Base-by-base conservation (phyloP, 2,329 filamentous ascomycete species). In the Scedosporium apiospermum region DNA sequence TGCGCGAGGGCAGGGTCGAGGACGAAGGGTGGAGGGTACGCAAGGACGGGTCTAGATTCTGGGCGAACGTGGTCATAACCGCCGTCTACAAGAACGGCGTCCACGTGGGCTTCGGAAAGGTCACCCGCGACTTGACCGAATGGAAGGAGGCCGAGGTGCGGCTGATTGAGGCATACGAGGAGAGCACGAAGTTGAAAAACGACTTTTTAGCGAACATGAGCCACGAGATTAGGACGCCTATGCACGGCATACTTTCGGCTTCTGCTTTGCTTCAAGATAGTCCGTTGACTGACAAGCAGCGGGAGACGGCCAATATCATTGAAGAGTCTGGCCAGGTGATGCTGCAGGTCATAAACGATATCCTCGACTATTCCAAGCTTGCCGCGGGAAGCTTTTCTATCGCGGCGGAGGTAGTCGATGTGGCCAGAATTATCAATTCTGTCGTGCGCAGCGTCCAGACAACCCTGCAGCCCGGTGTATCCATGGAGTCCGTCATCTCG, bases 141-240 rank as follows among this genome's bases (percentile, higher is more conserved):
- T 76, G 81, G 27, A 80, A 81, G 63, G 79, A 78, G 53, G 78
- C 80, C 12, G 83, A 86, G 68, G 71, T 77, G n/a, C 78, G 78
- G 3, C 71, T 85, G 18, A 82, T 85, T 53, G 72, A 78, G 10
- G 83, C 82, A 2, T 85, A 82, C 65, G 83, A 87, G 67, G 83
- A 87, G 70, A 80, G 83, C n/a, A 80, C 82, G n/a, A 82, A 81
- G 66, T 71, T 87, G 63, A 87, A 87, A 69, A 82, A 79, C 4
- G 82, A 85, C 34, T 87, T 87, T 65, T 70, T 86, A 27, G 82
- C 82, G 60, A 85, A 87, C 68, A 87, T 87, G 80, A 82, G 78
- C 58, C 85, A 88, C 67, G 84, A 87, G 69, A 84, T 87, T 62
- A 78, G 84, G 51, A 88, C 84, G 0, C 85, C 85, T 0, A 86